A percentile compares a stretch with the other conserved stretches of the same genome.
Evolutionary conservation across 768 basidiomycete species (phyloP).

Genomic region (Trametopsis cervina): DNA sequence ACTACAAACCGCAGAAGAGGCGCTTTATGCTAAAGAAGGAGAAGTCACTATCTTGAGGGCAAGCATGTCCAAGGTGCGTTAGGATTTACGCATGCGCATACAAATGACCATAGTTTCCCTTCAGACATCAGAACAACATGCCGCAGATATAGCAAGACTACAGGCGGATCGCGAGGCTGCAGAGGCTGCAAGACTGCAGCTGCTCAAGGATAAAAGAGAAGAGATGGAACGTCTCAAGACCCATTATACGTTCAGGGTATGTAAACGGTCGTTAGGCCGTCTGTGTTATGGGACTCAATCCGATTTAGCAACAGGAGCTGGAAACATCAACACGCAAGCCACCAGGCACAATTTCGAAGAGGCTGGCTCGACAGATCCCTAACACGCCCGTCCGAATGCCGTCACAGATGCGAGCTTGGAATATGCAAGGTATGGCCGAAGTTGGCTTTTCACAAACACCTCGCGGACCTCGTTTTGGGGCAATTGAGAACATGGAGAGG

Average conservation of each 20-base stretch:
- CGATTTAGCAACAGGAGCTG: slow-evolving; percentile 62
- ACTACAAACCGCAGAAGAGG: slow-evolving; percentile 36
- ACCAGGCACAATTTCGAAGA: slow-evolving; percentile 37
- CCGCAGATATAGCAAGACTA: slow-evolving; percentile 46
- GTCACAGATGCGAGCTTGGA: slow-evolving; percentile 34
- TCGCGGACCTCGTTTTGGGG: slow-evolving; percentile 28
- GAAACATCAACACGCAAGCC: slow-evolving; percentile 50
- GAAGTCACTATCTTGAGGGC: slow-evolving; percentile 64
- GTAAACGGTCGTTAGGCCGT: slow-evolving; percentile 11
- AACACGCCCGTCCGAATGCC: slow-evolving; percentile 35
- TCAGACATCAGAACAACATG: slow-evolving; percentile 54
- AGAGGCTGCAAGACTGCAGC: slow-evolving; percentile 44
- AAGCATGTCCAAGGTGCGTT: slow-evolving; percentile 56
- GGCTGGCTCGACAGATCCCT: slow-evolving; percentile 28
- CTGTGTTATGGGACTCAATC: neutral
- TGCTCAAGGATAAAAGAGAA: slow-evolving; percentile 57
- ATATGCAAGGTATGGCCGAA: slow-evolving; percentile 11
- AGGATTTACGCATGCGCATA: neutral
- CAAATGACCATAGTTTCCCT: neutral
- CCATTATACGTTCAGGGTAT: slow-evolving; percentile 62
- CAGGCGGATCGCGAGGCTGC: slow-evolving; percentile 55
- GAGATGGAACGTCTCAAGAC: slow-evolving; percentile 68
- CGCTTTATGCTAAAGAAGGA: slow-evolving; percentile 55
- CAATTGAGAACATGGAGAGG: slow-evolving; percentile 15
- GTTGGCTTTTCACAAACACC: slow-evolving; percentile 27